Base-by-base conservation (phyloP, 2,329 filamentous ascomycete genomes). In the Ophiostoma ips region DNA sequence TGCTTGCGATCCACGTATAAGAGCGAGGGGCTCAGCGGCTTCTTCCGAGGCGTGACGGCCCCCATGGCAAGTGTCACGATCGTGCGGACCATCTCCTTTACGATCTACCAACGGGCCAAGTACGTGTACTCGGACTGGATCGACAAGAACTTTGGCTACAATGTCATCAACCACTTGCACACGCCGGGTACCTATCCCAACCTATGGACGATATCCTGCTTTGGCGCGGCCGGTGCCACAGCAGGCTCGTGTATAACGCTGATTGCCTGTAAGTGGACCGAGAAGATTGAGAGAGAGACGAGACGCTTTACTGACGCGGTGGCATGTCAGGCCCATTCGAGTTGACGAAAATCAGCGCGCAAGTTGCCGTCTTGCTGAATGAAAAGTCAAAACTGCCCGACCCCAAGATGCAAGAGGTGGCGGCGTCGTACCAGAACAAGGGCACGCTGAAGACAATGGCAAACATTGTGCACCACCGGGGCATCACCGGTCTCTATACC, bases 331-430 rank as follows among this genome's bases (percentile, higher is more conserved):
- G 79, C 61, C 87, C 87, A 1, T 94, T 94, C 62, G 87, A 94
- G 64, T 73, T 94, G 63, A 89, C 85, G n/a, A 94, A 94, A 65
- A 72, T 92, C 52, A 89, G 84, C 63, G 85, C 87, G 15, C 87
- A 94, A 63, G 83, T 92, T 18, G 88, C 87, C 2, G 83, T 88
- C 11, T 69, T 90, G 52, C 77, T 89, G 68, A 82, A 83, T 16
- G 70, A 74, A 52, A 70, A 75, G 56, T 71, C 71, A 54, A 68
- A 71, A 28, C 64, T 62, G 4, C 24, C 24, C 43, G 62, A 59
- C 9, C 65, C 67, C 19, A 71, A 75, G 56, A 76, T 71, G 58
- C 79, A 75, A 56, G 73, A 72, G 12, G 73, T 82, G 47, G 79
- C 79, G 19, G 68, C 75, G 50, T 87, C 80, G 63, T 87, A 87